Base-by-base conservation (phyloP, 805 yeast species). In the Candida argentea region DNA sequence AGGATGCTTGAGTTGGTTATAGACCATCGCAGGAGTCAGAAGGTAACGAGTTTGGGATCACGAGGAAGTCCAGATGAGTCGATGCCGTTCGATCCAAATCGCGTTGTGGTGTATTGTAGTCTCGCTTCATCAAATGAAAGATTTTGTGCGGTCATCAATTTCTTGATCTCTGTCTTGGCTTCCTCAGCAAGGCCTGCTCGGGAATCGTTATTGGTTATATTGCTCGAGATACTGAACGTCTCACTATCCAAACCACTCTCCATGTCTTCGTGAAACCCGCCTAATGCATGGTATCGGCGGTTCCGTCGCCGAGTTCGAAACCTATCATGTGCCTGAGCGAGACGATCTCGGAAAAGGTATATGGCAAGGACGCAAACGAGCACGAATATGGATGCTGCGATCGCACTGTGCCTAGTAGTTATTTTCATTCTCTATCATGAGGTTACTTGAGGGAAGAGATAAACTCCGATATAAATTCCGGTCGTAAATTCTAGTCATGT, bases 71-170 rank as follows among this genome's bases (percentile, higher is more conserved):
- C 50, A 17, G 34, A 31, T 2, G 30, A 32, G 9, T 34, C 44
- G 8, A 46, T 37, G 10, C 38, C 34, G 24, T 37, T 36, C 22
- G 17, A 47, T 1, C 57, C 55, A 46, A 82, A 61, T 36, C 54
- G 53, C 10, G 47, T 37, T 28, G 55, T 59, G 4, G 71, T 65
- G 43, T 67, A 76, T 30, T 61, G 42, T 3, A 69, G 47, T 35
- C 94, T 58, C 1, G 94, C 93, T 23, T 72, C 72, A 46, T 82
- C 93, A 45, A 82, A 82, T 1, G 68, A 42, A 16, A 79, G 36
- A 20, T 57, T 46, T 28, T 66, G 52, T 5, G 47, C 43, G 5
- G 58, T 44, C 91, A 82, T 82, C 5, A 79, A 55, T 16, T 48
- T 36, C 32, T 59, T 56, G 3, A 82, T 70, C 30, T 55, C 65